Conservation (phyloP, 2,329 filamentous ascomycete species). For the Sporothrix brunneoviolacea region DNA sequence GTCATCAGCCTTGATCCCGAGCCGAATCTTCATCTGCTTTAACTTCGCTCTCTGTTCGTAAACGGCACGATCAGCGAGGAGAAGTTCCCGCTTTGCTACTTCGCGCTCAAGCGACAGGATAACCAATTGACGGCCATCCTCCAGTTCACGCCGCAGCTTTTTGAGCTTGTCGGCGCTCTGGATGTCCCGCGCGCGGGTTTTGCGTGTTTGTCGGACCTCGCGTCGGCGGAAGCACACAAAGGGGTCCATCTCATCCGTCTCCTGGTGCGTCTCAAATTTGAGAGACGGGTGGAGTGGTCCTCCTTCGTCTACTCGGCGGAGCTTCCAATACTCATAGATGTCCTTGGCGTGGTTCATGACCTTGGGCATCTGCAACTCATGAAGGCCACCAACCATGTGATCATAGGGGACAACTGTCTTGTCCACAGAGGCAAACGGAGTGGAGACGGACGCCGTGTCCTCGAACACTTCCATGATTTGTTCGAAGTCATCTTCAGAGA, state of each 20-base stretch:
- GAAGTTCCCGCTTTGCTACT: conserved; percentile 66
- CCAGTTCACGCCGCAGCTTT: conserved; percentile 81
- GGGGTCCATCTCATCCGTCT: conserved; percentile 91
- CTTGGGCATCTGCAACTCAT: conserved; percentile 42
- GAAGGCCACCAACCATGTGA: conserved; percentile 64
- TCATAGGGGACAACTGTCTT: conserved; percentile 75
- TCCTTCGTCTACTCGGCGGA: conserved; percentile 55
- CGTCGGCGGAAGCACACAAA: conserved; percentile 97
- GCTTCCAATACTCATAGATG: conserved; percentile 87
- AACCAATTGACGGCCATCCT: conserved; percentile 78
- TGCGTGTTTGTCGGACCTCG: conserved; percentile 88
- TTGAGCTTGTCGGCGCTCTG: conserved; percentile 93
- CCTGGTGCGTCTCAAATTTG: conserved; percentile 90
- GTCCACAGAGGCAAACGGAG: conserved; percentile 85
- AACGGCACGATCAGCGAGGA: conserved; percentile 67
- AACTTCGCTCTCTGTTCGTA: conserved; percentile 78
- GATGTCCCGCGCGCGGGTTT: conserved; percentile 87
- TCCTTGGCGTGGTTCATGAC: conserved; percentile 59
- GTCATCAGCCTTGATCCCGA: conserved; percentile 86
- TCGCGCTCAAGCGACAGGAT: conserved; percentile 74
- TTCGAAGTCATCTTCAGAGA: conserved; percentile 89
- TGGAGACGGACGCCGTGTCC: conserved; percentile 72
- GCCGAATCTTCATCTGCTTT: conserved; percentile 80
- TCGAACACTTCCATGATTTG: conserved; percentile 93
- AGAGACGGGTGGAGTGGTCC: conserved; percentile 72